Conservation (phyloP, 208 protist species). For the Crithidia brevicula region DNA sequence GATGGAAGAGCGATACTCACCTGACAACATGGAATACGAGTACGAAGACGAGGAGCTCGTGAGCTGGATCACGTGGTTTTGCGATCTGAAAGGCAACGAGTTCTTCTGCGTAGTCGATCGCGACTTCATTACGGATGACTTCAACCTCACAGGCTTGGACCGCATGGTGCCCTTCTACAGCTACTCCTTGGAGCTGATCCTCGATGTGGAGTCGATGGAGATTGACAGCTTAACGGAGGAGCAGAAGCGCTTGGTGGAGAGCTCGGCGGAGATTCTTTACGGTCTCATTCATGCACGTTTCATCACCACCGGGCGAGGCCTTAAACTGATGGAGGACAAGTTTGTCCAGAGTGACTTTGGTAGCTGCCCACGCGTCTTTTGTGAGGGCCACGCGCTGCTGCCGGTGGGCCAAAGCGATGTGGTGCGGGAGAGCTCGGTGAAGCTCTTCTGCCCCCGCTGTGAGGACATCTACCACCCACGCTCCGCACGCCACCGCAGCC, state of each 20-base stretch:
- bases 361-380: slow-evolving; percentile 96
- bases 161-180: slow-evolving; percentile 97
- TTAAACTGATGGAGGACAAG: slow-evolving; percentile 98
- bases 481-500: slow-evolving; percentile 91
- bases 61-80: slow-evolving; percentile 98
- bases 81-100: slow-evolving; percentile 97
- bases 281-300: slow-evolving; percentile 99
- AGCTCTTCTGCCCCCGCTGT: slow-evolving; percentile 98
- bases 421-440: slow-evolving; percentile 93
- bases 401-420: slow-evolving; percentile 97
- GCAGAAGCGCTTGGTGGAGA: slow-evolving; percentile 96
- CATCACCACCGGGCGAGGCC: slow-evolving; percentile 96
- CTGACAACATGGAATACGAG: slow-evolving; percentile 55
- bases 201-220: slow-evolving; percentile 94
- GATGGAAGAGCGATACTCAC: slow-evolving; percentile 56
- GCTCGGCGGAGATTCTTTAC: slow-evolving; percentile 97
- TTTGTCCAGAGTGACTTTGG: slow-evolving; percentile 96
- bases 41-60: slow-evolving; percentile 93
- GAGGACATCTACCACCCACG: slow-evolving; percentile 97
- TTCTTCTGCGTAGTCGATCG: slow-evolving; percentile 98
- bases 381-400: slow-evolving; percentile 95
- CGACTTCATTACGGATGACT: slow-evolving; percentile 98
- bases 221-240: slow-evolving; percentile 94
- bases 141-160: slow-evolving; percentile 97
- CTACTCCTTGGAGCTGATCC: slow-evolving; percentile 98